A percentile compares a stretch with the other conserved stretches of the same genome.
These are phyloP conservation scores for Solanum sejunctum DNA, from an alignment of 257 asterid species.

Conservation along the genomic window DNA sequence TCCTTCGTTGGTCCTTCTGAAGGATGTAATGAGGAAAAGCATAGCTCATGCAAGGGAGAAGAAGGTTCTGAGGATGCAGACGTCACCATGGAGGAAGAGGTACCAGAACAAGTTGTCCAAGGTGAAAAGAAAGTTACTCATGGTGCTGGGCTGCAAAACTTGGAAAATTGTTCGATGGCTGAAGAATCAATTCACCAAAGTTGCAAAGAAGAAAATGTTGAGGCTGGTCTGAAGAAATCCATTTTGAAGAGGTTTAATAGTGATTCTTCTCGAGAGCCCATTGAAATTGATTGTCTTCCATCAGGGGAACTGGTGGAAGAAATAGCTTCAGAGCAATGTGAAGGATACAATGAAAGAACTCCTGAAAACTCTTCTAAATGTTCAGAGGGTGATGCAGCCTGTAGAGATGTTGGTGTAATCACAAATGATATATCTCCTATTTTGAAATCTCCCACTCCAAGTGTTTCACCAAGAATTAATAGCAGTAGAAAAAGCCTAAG, in stretches of 20 bases:
- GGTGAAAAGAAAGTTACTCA: conserved; percentile 8
- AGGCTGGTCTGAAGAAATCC: not conserved
- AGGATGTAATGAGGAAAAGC: conserved; percentile 7
- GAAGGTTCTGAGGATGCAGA: conserved; percentile 40
- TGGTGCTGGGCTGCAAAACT: not conserved
- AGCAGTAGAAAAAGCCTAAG: conserved; percentile 73
- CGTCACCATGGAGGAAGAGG: conserved; percentile 54
- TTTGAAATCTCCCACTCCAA: conserved; percentile 71
- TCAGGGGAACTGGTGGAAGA: conserved; percentile 4
- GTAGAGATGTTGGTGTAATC: conserved; percentile 18
- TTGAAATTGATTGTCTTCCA: conserved; percentile 8
- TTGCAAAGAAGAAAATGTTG: not conserved
- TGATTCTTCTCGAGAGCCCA: conserved; percentile 11
- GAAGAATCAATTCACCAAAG: not conserved
- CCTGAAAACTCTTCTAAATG: conserved; percentile 24
- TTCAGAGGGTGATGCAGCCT: conserved; percentile 19
- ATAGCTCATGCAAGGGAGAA: conserved; percentile 11
- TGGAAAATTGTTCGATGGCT: not conserved
- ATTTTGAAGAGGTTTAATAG: not conserved
- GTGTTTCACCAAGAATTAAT: conserved; percentile 67
- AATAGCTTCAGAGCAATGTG: conserved; percentile 16
- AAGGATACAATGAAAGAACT: conserved; percentile 7
- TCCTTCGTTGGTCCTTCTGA: conserved; percentile 6
- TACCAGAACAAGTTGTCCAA: conserved; percentile 29
- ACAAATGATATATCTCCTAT: conserved; percentile 30